A percentile compares a stretch with the other conserved stretches of the same genome.
Evolutionary conservation across 345 rosid species (phyloP).

Genomic region (Syzygium aromaticum): DNA sequence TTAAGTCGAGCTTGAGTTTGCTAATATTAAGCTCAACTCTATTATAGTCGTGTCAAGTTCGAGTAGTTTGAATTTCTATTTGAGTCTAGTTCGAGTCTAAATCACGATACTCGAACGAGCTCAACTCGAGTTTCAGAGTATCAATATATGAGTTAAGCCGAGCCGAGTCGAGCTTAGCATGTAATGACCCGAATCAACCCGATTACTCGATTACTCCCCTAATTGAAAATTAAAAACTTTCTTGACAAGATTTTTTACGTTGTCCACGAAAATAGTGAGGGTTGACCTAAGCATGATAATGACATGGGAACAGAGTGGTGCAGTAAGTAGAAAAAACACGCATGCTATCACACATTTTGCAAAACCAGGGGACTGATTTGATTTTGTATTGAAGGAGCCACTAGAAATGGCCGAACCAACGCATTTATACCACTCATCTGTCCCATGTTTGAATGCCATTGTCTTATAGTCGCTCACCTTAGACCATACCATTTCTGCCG

Average conservation of each 20-base stretch:
- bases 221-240: no score
- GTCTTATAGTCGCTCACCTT: not conserved
- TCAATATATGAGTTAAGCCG: not conserved
- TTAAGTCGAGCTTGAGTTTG: not conserved
- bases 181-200: not conserved
- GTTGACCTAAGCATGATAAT: not conserved
- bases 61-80: not conserved
- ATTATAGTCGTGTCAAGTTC: not conserved
- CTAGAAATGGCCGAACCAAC: constrained; percentile 72
- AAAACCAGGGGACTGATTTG: constrained; percentile 83
- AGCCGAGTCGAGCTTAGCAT: not conserved
- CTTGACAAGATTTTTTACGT: not conserved
- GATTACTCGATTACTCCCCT: not conserved
- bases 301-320: not conserved
- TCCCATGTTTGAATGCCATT: constrained; percentile 46
- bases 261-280: not conserved
- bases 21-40: not conserved
- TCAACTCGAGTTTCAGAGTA: not conserved
- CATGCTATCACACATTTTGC: constrained; percentile 81
- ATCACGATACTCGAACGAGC: not conserved
- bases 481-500: not conserved
- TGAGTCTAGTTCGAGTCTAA: not conserved
- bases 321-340: constrained; percentile 39
- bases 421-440: constrained; percentile 67
- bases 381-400: constrained; percentile 92